Evolutionary conservation across 768 basidiomycete genomes (phyloP).

Genomic region (Hirschioporus abietinus): DNA sequence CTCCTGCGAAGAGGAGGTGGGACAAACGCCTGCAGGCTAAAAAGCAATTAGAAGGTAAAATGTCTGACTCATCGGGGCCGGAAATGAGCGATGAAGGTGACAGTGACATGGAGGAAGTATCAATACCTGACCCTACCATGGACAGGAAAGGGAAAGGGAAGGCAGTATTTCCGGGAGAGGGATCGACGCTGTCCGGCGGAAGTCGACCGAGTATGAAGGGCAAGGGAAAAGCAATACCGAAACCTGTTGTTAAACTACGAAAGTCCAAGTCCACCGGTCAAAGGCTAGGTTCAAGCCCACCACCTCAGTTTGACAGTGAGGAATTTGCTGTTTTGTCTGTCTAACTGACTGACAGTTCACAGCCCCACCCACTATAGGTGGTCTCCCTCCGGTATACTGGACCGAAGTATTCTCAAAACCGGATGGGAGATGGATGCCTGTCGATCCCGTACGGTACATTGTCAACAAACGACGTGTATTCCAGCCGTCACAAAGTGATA

Average conservation of each 20-base stretch:
- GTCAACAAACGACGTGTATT: constrained; percentile 80
- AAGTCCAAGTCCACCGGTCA: constrained; percentile 48
- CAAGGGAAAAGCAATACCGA: constrained; percentile 54
- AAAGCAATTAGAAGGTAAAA: constrained; percentile 34
- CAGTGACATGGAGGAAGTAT: constrained; percentile 34
- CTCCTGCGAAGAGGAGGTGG: constrained; percentile 32
- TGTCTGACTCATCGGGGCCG: constrained; percentile 20
- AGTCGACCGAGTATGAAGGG: constrained; percentile 38
- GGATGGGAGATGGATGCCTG: constrained; percentile 86
- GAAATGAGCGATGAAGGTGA: constrained; percentile 30
- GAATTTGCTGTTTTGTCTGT: neutral
- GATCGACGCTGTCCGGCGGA: constrained; percentile 34
- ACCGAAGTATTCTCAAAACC: constrained; percentile 94
- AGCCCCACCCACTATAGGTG: neutral
- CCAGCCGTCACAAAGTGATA: constrained; percentile 52
- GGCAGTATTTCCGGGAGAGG: constrained; percentile 32
- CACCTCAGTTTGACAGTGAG: neutral
- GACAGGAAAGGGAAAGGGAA: constrained; percentile 29
- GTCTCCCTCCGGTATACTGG: constrained; percentile 83
- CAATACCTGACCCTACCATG: constrained; percentile 22
- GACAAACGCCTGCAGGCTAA: constrained; percentile 12
- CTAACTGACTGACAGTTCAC: neutral
- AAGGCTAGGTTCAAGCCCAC: constrained; percentile 29
- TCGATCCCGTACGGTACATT: constrained; percentile 79
- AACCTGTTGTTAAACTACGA: constrained; percentile 52